A percentile compares a stretch with the other conserved stretches of the same genome.
Conservation (phyloP, 768 basidiomycete genomes). For the Trametes punicea region DNA sequence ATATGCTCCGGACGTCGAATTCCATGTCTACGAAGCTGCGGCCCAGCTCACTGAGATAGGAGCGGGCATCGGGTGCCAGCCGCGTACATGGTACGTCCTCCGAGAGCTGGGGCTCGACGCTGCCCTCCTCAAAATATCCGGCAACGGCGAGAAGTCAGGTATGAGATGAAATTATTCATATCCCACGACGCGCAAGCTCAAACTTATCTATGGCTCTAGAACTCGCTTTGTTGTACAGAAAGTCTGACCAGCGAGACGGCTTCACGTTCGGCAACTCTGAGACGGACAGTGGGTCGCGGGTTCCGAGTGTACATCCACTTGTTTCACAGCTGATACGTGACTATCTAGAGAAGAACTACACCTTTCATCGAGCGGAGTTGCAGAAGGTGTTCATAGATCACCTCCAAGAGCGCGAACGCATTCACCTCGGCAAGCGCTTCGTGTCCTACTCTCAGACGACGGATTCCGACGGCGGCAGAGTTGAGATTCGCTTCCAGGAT, state of each 20-base stretch:
- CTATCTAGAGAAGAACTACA: not conserved
- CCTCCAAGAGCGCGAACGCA: not conserved
- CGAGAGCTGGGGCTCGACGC: conserved; percentile 7
- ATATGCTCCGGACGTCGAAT: conserved; percentile 12
- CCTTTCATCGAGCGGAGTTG: conserved; percentile 21
- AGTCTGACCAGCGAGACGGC: conserved; percentile 10
- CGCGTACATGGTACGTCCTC: conserved; percentile 14
- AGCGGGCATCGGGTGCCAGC: conserved; percentile 20
- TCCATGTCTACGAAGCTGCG: conserved; percentile 24
- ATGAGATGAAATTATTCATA: no score
- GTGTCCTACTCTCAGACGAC: conserved; percentile 3
- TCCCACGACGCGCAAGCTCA: no score
- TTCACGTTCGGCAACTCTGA: not conserved
- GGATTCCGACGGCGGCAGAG: not conserved
- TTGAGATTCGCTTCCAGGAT: conserved; percentile 26
- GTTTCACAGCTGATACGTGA: no score
- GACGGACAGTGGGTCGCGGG: no score
- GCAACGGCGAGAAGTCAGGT: not conserved
- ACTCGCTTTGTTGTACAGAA: not conserved
- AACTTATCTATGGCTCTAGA: not conserved
- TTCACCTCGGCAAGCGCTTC: conserved; percentile 23
- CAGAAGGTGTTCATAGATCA: conserved; percentile 17
- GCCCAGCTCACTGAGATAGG: conserved; percentile 17
- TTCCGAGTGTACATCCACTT: no score
- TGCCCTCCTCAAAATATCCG: not conserved